Conservation (phyloP, 2,329 filamentous ascomycete genomes). For the Exophiala aquamarina region DNA sequence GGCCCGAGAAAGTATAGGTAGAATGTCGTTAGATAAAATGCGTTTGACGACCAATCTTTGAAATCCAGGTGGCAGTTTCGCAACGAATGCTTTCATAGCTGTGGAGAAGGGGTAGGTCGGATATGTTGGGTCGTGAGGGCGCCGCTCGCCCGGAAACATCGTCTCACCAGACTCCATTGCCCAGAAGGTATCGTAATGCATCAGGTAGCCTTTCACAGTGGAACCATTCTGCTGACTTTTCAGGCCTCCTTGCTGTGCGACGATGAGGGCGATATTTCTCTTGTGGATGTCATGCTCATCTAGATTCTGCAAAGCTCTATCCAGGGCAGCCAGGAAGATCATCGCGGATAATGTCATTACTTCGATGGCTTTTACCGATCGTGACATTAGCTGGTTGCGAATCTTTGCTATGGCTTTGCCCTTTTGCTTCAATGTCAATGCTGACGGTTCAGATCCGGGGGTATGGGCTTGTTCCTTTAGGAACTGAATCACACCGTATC, state of each 20-base stretch:
- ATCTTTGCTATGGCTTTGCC: not conserved
- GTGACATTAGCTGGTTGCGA: not conserved
- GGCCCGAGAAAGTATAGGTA: not conserved
- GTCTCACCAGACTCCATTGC: constrained; percentile 1
- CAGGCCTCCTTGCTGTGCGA: constrained; percentile 1
- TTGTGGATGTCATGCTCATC: constrained; percentile 1
- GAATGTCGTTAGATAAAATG: constrained; percentile 3
- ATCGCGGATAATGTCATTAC: not conserved
- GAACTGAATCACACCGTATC: not conserved
- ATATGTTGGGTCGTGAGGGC: constrained; percentile 1
- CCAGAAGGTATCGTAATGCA: constrained; percentile 11
- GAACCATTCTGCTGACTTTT: not conserved
- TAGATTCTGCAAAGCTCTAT: not conserved
- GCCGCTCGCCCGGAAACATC: constrained; percentile 6
- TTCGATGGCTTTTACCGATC: not conserved
- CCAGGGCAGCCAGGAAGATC: constrained; percentile 4
- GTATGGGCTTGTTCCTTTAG: not conserved
- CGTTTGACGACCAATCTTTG: not conserved
- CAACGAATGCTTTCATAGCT: not conserved
- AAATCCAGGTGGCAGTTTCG: not conserved
- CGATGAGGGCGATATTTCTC: constrained; percentile 1
- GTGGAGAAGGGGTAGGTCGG: not conserved
- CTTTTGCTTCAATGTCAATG: not conserved
- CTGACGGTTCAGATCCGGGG: not conserved
- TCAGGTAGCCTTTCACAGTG: constrained; percentile 1